Evolutionary conservation across 495 filamentous ascomycete genomes (phyloP).

Genomic region (Physcia stellaris): DNA sequence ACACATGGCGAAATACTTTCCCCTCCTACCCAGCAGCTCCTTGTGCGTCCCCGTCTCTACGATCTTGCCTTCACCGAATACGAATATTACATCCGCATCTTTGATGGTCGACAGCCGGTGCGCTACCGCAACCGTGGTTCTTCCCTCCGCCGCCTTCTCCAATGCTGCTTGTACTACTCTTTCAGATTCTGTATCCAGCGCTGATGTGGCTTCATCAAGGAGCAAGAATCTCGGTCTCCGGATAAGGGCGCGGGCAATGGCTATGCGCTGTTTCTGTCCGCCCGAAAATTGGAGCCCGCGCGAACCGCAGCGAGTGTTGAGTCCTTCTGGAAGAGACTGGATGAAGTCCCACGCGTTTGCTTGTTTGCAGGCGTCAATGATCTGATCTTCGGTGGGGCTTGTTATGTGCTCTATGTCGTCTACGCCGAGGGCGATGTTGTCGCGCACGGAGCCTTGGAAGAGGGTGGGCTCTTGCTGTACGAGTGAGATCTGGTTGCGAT

Average conservation of each 20-base stretch:
- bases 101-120: conserved; percentile 35
- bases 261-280: conserved; percentile 45
- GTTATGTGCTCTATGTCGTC: too few species aligned
- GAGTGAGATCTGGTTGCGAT: conserved; percentile 19
- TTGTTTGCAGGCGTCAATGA: conserved; percentile 18
- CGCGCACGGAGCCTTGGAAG: conserved; percentile 28
- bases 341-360: conserved; percentile 26
- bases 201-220: conserved; percentile 41
- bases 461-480: conserved; percentile 31
- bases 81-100: conserved; percentile 31
- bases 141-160: conserved; percentile 27
- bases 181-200: conserved; percentile 48
- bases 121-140: conserved; percentile 31
- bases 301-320: conserved; percentile 23
- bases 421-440: conserved; percentile 31
- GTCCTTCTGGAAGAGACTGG: conserved; percentile 21
- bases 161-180: conserved; percentile 53
- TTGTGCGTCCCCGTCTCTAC: conserved; percentile 28
- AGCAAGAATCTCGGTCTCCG: conserved; percentile 31
- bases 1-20: conserved; percentile 1
- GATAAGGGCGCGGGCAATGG: conserved; percentile 38
- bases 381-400: conserved; percentile 9
- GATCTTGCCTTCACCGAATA: conserved; percentile 27
- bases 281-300: conserved; percentile 25
- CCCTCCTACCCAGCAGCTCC: conserved; percentile 19